phyloP scores from a whole-genome alignment of 345 rosid species.

The thale cress (Arabidopsis thaliana) region DNA sequence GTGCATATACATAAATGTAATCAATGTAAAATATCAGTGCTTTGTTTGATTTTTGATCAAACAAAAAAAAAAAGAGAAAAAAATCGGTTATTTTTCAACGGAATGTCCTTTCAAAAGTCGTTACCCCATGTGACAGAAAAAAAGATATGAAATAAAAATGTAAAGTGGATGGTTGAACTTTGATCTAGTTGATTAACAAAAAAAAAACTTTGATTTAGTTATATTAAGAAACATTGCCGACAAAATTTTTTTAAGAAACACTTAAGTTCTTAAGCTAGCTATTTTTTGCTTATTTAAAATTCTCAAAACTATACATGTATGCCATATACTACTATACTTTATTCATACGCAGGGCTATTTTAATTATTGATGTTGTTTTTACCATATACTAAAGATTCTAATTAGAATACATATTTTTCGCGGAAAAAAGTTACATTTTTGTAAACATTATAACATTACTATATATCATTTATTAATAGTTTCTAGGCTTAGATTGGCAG shows the following conservation, averaged over 20 bases:
- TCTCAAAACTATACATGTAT: neutral
- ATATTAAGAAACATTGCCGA: neutral
- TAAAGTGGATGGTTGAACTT: conserved; percentile 10
- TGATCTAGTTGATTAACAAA: neutral
- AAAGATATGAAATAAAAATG: neutral
- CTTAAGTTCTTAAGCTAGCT: neutral
- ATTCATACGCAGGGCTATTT: neutral
- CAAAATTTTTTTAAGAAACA: neutral
- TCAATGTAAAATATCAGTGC: conserved; percentile 7
- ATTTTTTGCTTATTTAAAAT: neutral
- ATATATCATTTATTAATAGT: neutral
- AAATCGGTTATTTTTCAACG: neutral
- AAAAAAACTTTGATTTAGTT: too few relatives aligned
- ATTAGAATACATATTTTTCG: neutral
- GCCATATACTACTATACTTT: neutral
- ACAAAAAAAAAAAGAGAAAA: neutral
- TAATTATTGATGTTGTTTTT: neutral
- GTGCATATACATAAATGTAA: neutral
- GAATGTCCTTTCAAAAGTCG: conserved; percentile 18
- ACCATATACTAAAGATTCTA: neutral
- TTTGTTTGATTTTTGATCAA: neutral
- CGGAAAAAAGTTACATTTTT: too few relatives aligned
- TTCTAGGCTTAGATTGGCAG: neutral
- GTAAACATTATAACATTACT: neutral
- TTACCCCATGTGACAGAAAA: conserved; percentile 1